Conservation (phyloP, 2,329 filamentous ascomycete species). For the Trichophyton simii region DNA sequence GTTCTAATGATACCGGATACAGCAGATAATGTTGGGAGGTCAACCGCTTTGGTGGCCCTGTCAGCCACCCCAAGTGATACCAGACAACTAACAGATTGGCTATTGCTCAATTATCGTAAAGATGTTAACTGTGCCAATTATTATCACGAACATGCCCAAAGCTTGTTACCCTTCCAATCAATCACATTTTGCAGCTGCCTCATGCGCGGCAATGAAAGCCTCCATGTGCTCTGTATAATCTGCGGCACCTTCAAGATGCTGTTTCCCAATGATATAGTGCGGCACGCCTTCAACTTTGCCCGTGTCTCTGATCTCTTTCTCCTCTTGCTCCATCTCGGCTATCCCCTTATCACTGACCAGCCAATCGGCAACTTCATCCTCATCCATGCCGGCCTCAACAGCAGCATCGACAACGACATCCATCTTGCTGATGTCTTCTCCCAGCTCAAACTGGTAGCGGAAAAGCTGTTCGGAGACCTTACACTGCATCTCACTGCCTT, state of each 20-base stretch:
- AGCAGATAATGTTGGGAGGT: not conserved
- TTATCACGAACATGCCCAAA: not conserved
- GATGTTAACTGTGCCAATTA: not conserved
- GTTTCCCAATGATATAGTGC: constrained; percentile 14
- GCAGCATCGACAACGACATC: constrained; percentile 10
- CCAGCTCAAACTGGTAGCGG: constrained; percentile 15
- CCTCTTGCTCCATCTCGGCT: constrained; percentile 9
- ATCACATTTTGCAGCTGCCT: not conserved
- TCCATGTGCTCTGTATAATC: constrained; percentile 15
- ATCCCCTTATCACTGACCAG: constrained; percentile 10
- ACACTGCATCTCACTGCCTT: constrained; percentile 6
- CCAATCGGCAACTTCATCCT: constrained; percentile 8
- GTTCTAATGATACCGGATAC: not conserved
- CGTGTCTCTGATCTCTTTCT: constrained; percentile 2
- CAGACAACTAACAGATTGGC: not conserved
- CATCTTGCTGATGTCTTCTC: constrained; percentile 13
- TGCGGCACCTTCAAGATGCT: constrained; percentile 12
- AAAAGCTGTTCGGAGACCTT: constrained; percentile 14
- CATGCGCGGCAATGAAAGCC: not conserved
- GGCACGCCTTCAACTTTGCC: constrained; percentile 14
- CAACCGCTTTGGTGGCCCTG: too few relatives aligned
- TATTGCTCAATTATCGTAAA: not conserved
- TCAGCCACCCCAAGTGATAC: not conserved
- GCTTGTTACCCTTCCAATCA: not conserved
- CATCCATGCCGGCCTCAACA: constrained; percentile 10